phyloP scores from a whole-genome alignment of 2,329 filamentous ascomycete genomes.

The Aspergillus ochraceoroseus region DNA sequence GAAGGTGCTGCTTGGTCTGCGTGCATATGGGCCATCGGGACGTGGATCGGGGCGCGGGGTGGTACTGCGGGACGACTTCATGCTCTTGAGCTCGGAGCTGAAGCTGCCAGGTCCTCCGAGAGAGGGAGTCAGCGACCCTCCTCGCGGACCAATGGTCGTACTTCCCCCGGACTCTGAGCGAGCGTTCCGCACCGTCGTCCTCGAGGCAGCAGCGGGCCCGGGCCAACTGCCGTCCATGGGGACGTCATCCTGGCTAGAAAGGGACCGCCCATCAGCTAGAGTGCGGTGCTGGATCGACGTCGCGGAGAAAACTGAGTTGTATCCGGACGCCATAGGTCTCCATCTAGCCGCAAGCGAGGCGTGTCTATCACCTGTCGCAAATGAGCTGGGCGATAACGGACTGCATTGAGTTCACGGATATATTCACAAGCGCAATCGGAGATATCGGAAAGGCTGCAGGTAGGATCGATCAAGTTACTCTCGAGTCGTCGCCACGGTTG shows the following conservation, averaged over 20 bases:
- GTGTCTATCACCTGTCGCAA: slow-evolving; percentile 36
- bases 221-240: slow-evolving; percentile 40
- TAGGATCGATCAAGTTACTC: slow-evolving; percentile 7
- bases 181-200: slow-evolving; percentile 34
- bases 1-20: slow-evolving; percentile 41
- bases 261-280: slow-evolving; percentile 36
- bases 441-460: not conserved
- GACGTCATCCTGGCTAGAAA: slow-evolving; percentile 38
- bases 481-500: slow-evolving; percentile 12
- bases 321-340: slow-evolving; percentile 45
- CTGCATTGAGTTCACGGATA: slow-evolving; percentile 30
- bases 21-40: slow-evolving; percentile 38
- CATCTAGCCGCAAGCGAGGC: slow-evolving; percentile 37
- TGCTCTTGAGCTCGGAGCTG: slow-evolving; percentile 75
- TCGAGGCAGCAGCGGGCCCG: slow-evolving; percentile 31
- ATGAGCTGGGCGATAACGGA: slow-evolving; percentile 21
- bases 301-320: slow-evolving; percentile 41
- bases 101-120: slow-evolving; percentile 75
- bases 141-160: slow-evolving; percentile 62
- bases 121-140: slow-evolving; percentile 63
- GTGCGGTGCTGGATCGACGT: slow-evolving; percentile 41
- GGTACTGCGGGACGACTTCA: slow-evolving; percentile 58
- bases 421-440: slow-evolving; percentile 3
- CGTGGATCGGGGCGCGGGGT: slow-evolving; percentile 55
- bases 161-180: slow-evolving; percentile 55